A percentile compares a stretch with the other conserved stretches of the same genome.
These are phyloP conservation scores for Sodiomyces alkalinus DNA, from an alignment of 2,329 filamentous ascomycete species.

Conservation along the genomic window DNA sequence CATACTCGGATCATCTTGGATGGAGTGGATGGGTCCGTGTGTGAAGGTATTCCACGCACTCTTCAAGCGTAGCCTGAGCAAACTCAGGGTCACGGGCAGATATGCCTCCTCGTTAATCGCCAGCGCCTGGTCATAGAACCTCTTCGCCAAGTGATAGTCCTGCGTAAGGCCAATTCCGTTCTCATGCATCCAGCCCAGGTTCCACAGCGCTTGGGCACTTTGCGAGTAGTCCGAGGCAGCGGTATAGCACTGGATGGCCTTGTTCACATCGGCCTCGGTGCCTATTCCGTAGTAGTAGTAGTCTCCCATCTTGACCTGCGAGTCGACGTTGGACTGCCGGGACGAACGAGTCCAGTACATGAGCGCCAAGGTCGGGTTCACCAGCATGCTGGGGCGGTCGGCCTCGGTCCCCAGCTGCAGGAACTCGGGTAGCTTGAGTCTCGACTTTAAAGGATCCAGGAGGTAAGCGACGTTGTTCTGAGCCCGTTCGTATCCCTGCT, in stretches of 20 bases:
- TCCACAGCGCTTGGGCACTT: constrained; percentile 91
- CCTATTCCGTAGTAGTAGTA: constrained; percentile 84
- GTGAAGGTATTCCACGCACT: constrained; percentile 94
- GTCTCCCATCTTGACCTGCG: constrained; percentile 94
- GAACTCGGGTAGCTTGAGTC: constrained; percentile 30
- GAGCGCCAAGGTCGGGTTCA: constrained; percentile 51
- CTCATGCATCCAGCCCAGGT: constrained; percentile 98
- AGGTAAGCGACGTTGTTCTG: constrained; percentile 85
- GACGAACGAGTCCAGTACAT: constrained; percentile 94
- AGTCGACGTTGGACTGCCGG: constrained; percentile 83
- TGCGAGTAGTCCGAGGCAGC: constrained; percentile 82
- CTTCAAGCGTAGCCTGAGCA: constrained; percentile 69
- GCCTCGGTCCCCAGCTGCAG: neutral
- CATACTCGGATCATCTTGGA: constrained; percentile 76
- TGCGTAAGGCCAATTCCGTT: constrained; percentile 86
- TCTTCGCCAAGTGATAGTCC: constrained; percentile 92
- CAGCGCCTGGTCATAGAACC: constrained; percentile 86
- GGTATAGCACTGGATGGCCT: constrained; percentile 85
- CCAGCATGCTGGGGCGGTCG: constrained; percentile 21
- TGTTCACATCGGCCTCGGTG: constrained; percentile 54
- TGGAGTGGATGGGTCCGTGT: constrained; percentile 80
- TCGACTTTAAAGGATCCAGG: constrained; percentile 57
- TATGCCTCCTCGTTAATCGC: constrained; percentile 91
- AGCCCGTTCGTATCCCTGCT: constrained; percentile 79
- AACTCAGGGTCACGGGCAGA: constrained; percentile 74